phyloP scores from a whole-genome alignment of 176 grass and related monocot genomes.

The Carex pumila region DNA sequence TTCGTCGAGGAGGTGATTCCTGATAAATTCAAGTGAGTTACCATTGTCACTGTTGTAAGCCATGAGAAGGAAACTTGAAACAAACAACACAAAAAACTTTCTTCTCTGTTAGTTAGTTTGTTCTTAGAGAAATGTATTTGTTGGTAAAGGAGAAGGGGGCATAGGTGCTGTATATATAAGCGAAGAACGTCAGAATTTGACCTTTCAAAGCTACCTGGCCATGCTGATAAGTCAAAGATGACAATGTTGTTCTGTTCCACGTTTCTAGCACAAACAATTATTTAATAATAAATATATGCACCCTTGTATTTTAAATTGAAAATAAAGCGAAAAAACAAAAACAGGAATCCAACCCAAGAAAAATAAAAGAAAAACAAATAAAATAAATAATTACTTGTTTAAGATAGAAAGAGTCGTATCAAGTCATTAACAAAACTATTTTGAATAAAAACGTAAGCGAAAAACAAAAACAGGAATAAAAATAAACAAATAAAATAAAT shows the following conservation, averaged over 20 bases:
- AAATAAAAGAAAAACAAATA: too few relatives aligned
- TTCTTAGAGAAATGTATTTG: not conserved
- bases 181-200: not conserved
- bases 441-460: too few relatives aligned
- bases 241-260: not conserved
- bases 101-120: not conserved
- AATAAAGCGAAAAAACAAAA: too few relatives aligned
- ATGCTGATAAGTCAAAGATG: not conserved
- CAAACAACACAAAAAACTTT: not conserved
- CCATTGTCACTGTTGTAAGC: not conserved
- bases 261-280: not conserved
- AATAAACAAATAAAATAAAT: too few relatives aligned
- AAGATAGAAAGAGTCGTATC: too few relatives aligned
- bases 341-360: too few relatives aligned
- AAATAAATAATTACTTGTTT: too few relatives aligned
- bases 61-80: not conserved
- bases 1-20: not conserved
- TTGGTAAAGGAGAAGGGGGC: not conserved
- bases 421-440: too few relatives aligned
- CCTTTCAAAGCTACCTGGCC: not conserved
- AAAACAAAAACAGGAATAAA: too few relatives aligned
- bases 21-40: constrained; percentile 13
- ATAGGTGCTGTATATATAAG: not conserved
- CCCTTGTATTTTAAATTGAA: too few relatives aligned
- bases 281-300: not conserved